phyloP scores from a whole-genome alignment of 1,284 basidiomycete species.

The Fomitopsis schrenkii region DNA sequence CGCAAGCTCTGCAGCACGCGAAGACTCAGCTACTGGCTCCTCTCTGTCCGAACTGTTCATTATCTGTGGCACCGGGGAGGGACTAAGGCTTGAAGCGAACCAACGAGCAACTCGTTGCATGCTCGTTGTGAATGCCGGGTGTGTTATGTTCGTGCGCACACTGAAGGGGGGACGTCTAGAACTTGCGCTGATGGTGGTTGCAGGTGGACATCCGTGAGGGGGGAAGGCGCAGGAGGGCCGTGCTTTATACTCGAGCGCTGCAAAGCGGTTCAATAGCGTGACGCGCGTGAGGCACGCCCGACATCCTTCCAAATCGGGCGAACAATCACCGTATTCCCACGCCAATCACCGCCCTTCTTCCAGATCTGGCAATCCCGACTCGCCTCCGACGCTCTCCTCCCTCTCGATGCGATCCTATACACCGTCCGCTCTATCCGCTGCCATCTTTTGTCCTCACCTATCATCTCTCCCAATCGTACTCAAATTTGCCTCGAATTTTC shows the following conservation, averaged over 20 bases:
- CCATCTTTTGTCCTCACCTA: neutral
- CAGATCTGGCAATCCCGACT: neutral
- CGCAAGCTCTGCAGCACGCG: neutral
- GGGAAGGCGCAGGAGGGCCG: neutral
- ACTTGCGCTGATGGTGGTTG: neutral
- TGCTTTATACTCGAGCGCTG: constrained; percentile 1
- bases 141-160: neutral
- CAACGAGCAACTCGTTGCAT: neutral
- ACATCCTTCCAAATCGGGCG: neutral
- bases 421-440: too few relatives aligned
- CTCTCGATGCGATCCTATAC: neutral
- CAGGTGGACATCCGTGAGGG: constrained; percentile 2
- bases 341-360: neutral
- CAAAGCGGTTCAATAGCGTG: neutral
- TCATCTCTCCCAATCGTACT: neutral
- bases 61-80: neutral
- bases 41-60: neutral
- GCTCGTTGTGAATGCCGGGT: neutral
- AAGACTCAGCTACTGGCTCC: neutral
- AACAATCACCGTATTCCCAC: neutral
- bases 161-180: neutral
- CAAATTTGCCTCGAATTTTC: neutral
- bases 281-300: neutral
- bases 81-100: neutral
- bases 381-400: neutral